Conservation (phyloP, 139 green algal genomes). For the Penium margaritaceum region DNA sequence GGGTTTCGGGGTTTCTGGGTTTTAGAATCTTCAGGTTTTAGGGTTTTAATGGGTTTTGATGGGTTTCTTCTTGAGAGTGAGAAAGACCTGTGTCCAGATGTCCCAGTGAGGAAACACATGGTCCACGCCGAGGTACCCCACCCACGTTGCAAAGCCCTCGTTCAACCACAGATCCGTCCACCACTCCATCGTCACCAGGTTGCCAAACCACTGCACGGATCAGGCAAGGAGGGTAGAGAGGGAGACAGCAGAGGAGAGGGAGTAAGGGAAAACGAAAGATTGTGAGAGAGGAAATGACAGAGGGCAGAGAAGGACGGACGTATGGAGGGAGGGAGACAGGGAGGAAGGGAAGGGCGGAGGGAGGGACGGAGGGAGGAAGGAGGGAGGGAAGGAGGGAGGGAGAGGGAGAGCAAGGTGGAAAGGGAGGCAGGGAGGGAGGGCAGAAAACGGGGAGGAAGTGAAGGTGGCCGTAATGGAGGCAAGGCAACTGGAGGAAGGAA, state of each 20-base stretch:
- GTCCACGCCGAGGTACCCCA: conserved; percentile 44
- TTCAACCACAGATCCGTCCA: conserved; percentile 91
- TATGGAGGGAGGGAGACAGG: background rate
- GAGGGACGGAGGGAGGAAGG: background rate
- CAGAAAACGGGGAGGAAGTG: too few relatives aligned
- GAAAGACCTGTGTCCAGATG: conserved; percentile 50
- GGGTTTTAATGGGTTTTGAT: too few relatives aligned
- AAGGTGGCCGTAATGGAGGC: too few relatives aligned
- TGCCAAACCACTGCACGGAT: conserved; percentile 63
- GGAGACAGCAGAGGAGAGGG: background rate
- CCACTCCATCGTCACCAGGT: conserved; percentile 73
- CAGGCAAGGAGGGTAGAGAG: too few relatives aligned
- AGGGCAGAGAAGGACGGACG: background rate
- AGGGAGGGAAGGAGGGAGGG: background rate
- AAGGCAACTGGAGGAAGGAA: too few relatives aligned
- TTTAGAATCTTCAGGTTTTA: too few relatives aligned
- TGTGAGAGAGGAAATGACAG: background rate
- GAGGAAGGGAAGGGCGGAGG: background rate
- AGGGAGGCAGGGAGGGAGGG: too few relatives aligned
- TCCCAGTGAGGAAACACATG: conserved; percentile 46
- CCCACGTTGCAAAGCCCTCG: conserved; percentile 61
- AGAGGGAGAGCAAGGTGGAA: too few relatives aligned
- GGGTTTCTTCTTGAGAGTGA: too few relatives aligned
- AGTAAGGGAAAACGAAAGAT: background rate
- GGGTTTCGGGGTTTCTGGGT: too few relatives aligned